Conservation (phyloP, 2,329 filamentous ascomycete species). For the Verticillium tricorpus region DNA sequence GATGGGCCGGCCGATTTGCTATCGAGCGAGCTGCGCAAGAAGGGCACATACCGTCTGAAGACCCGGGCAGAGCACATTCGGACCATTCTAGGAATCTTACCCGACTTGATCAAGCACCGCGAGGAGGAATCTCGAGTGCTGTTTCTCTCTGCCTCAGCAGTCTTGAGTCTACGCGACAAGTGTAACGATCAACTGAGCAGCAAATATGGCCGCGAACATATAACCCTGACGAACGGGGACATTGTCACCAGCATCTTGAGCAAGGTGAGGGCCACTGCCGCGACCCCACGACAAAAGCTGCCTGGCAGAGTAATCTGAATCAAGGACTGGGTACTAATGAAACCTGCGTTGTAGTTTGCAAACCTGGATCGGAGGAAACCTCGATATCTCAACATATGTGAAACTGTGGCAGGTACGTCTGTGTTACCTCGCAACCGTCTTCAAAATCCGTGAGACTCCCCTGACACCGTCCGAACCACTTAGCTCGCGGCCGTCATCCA, state of each 20-base stretch:
- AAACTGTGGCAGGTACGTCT: background rate
- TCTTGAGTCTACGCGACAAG: constrained; percentile 5
- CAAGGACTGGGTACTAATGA: background rate
- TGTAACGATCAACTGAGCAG: constrained; percentile 4
- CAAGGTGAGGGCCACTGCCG: background rate
- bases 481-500: constrained; percentile 12
- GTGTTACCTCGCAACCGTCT: no score
- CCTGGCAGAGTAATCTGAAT: no score
- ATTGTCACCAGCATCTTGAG: constrained; percentile 2
- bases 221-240: constrained; percentile 4
- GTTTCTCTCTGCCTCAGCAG: constrained; percentile 2
- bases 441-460: background rate
- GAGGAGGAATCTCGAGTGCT: constrained; percentile 5
- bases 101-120: constrained; percentile 7
- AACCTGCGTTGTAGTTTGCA: constrained; percentile 3
- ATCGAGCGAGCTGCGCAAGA: constrained; percentile 6
- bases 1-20: constrained; percentile 8
- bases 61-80: background rate
- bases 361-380: constrained; percentile 9
- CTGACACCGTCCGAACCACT: background rate
- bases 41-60: constrained; percentile 2
- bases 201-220: constrained; percentile 4
- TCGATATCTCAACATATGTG: constrained; percentile 8
- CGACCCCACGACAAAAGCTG: no score
- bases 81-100: constrained; percentile 4